Evolutionary conservation across 805 yeast species (phyloP).

Genomic region (Saturnispora besseyi): DNA sequence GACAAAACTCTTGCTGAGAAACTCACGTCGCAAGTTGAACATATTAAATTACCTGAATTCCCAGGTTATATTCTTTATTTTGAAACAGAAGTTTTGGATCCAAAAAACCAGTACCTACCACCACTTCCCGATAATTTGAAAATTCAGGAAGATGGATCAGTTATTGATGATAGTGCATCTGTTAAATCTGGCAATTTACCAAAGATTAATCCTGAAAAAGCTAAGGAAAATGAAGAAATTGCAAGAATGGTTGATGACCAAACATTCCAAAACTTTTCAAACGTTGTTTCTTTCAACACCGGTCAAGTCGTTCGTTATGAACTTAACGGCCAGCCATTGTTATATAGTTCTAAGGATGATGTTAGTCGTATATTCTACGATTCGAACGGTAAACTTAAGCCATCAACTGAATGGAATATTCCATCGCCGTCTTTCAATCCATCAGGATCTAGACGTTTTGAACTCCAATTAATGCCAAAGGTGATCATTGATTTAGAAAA

Average conservation of each 20-base stretch:
- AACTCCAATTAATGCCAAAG: conserved; percentile 91
- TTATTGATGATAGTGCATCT: conserved; percentile 9
- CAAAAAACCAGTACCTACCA: conserved; percentile 34
- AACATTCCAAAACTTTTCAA: conserved; percentile 70
- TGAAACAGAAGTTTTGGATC: conserved; percentile 58
- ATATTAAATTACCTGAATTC: conserved; percentile 36
- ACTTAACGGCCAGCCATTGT: conserved; percentile 65
- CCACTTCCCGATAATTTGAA: conserved; percentile 35
- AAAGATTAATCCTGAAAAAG: conserved; percentile 10
- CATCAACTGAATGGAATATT: conserved; percentile 24
- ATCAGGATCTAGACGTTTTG: conserved; percentile 54
- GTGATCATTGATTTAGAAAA: conserved; percentile 72
- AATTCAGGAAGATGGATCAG: conserved; percentile 11
- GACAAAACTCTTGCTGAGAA: background rate
- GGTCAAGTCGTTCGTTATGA: conserved; percentile 82
- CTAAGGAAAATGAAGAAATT: conserved; percentile 36
- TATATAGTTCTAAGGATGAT: conserved; percentile 58
- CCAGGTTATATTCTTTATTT: conserved; percentile 64
- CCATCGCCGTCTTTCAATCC: conserved; percentile 60
- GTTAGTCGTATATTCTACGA: conserved; percentile 36
- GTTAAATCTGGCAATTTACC: conserved; percentile 15
- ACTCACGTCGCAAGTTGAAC: background rate
- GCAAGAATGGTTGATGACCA: conserved; percentile 60
- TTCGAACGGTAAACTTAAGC: conserved; percentile 18
- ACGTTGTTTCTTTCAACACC: conserved; percentile 71